Base-by-base conservation (phyloP, 2,329 filamentous ascomycete genomes). In the Trematosphaeria pertusa region DNA sequence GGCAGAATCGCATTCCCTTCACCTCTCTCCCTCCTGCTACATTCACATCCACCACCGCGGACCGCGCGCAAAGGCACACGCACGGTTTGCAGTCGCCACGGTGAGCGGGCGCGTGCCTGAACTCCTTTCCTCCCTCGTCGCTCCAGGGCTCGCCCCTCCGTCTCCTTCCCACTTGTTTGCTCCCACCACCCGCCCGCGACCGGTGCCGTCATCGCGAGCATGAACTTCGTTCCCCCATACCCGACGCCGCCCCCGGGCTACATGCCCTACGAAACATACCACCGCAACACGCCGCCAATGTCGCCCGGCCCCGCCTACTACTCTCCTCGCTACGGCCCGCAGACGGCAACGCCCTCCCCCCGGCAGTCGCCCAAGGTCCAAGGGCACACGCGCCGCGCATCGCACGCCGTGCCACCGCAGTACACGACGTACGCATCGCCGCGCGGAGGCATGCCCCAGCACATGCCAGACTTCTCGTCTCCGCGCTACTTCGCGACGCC, bases 321-420 rank as follows among this genome's bases (percentile, higher is more conserved):
- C 67, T 80, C 81, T 7, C 78, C 80, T 21, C 73, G 76, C 53
- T 79, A 80, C 61, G 75, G 75, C 52, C 72, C 72, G 48, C 73
- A 79, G 53, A 75, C 73, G 33, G 61, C 73, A 40, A 79, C 81
- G 31, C 79, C 75, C 31, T 73, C 73, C 4, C 70, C 73, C 22
- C 76, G 73, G 49, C 70, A 64, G 43, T 74, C 74, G 32, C 69
- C 78, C 36, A 80, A 80, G 64, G 61, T 66, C 50, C 53, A 58
- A 19, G 73, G 74, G 52, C 82, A 86, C 68, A 69, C 74, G 22
- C 80, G 83, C 64, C 80, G 82, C 58, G 77, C 81, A 54, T 86
- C 83, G 57, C 73, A 76, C 54, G 75, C 77, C 46, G 68, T 67
- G 35, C 73, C 72, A 17, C 62, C 65, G 19, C 81, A 80, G 67